These are phyloP conservation scores for Verticillium isaacii DNA, from an alignment of 2,329 filamentous ascomycete species.

Conservation along the genomic window DNA sequence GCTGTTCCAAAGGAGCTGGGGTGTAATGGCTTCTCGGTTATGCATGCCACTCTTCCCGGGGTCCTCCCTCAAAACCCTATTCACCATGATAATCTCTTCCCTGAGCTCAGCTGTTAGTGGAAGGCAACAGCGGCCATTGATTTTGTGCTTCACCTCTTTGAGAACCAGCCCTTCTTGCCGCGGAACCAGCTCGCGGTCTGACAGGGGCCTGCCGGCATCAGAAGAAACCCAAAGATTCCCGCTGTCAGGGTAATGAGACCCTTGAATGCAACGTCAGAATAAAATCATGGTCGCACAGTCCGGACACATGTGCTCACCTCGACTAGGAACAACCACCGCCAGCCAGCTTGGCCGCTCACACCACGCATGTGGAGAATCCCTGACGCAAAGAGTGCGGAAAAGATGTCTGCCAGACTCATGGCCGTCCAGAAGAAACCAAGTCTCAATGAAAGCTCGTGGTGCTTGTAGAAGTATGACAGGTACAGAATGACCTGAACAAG, in stretches of 20 bases:
- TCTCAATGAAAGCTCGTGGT: constrained; percentile 31
- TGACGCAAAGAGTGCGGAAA: constrained; percentile 31
- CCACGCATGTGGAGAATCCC: constrained; percentile 36
- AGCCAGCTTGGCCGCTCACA: constrained; percentile 27
- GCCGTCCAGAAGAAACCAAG: constrained; percentile 36
- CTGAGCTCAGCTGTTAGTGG: constrained; percentile 15
- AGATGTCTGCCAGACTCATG: constrained; percentile 33
- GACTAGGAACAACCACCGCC: constrained; percentile 51
- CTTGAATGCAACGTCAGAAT: constrained; percentile 18
- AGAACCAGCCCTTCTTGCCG: constrained; percentile 55
- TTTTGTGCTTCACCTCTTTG: constrained; percentile 29
- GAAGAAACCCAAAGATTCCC: constrained; percentile 46
- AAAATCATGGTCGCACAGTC: background rate
- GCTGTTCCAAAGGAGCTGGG: constrained; percentile 42
- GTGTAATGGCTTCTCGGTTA: constrained; percentile 52
- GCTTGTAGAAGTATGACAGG: constrained; percentile 39
- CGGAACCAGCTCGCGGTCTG: constrained; percentile 51
- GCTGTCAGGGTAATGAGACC: constrained; percentile 38
- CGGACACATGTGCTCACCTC: constrained; percentile 40
- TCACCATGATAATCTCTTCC: constrained; percentile 58
- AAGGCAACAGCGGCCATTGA: background rate
- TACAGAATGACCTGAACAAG: constrained; percentile 32
- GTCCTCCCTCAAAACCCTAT: constrained; percentile 54
- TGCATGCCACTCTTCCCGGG: constrained; percentile 57
- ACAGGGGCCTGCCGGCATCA: constrained; percentile 48